Evolutionary conservation across 495 filamentous ascomycete genomes (phyloP), one percentile per base, ranked within the genome.

Genomic region (Cercophora sp.): DNA sequence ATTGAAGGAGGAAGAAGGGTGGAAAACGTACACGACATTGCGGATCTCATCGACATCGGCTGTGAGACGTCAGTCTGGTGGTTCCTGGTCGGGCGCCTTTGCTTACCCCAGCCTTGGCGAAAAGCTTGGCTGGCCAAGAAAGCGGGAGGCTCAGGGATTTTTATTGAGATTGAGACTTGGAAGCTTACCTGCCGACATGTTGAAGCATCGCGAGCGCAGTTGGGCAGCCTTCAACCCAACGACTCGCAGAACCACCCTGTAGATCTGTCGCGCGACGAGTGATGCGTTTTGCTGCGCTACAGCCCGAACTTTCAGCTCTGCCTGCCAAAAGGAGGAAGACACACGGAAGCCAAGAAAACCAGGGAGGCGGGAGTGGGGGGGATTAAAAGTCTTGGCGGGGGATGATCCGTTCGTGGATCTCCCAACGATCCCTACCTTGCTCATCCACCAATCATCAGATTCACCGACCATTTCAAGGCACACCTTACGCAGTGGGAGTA

Each of bases 31-130:
- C 67, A 70, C 57, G 57, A 66, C 67, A 68, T 68, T 70, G 49
- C 63, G 67, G 51, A 70, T 66, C 58, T 68, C 67, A 56, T 70
- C 52, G 45, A 68, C 63, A 48, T 52, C n/a, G n/a, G n/a, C 67
- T 70, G 63, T 53, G 52, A 63, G 52, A 63, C 57, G 63, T 68
- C 65, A 70, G 46, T 48, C 46, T n/a, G n/a, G n/a, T n/a, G 37
- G 29, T 34, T 11, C 46, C 46, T 22, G 55, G 23, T 36, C 26
- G 34, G 23, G 37, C 50, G 42, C 52, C 39, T 36, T 42, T 43
- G 48, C 48, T 55, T 59, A 57, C 57, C 60, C 55, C 53, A 50
- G 65, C 53, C 67, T 70, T 70, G 67, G 67, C 67, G 36, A 43
- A 64, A 58, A 55, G 54, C 67, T 68, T 63, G 61, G 65, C 63